Percentiles rank a stretch among this genome's conserved stretches.
Evolutionary conservation across 805 yeast genomes (phyloP).

Genomic region (Cyberlindnera americana): DNA sequence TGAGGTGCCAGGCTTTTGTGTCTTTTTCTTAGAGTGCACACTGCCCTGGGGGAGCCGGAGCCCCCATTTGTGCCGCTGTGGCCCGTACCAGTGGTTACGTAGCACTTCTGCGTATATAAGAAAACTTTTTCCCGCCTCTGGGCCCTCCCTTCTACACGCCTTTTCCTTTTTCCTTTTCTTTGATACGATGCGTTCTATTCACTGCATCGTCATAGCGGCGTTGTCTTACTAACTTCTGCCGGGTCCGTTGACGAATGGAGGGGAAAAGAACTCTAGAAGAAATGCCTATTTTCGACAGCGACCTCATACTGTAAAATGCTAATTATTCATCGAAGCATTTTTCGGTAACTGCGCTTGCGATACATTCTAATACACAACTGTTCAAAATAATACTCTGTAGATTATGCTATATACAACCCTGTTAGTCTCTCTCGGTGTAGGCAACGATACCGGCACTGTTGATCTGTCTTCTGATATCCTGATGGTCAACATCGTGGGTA

Average conservation of each 20-base stretch:
- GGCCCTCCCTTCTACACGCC: background rate
- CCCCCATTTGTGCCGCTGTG: background rate
- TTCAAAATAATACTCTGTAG: too few species aligned
- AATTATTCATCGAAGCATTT: constrained; percentile 18
- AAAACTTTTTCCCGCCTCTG: background rate
- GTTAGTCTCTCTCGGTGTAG: constrained; percentile 23
- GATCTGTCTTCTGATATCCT: constrained; percentile 78
- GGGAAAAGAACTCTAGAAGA: constrained; percentile 42
- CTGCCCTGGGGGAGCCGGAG: too few species aligned
- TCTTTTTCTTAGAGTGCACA: too few species aligned
- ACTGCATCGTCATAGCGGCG: constrained; percentile 37
- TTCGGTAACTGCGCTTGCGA: constrained; percentile 41
- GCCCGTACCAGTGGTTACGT: constrained; percentile 4
- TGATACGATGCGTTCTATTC: constrained; percentile 44
- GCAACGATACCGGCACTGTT: constrained; percentile 71
- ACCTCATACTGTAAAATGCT: constrained; percentile 35
- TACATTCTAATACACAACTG: constrained; percentile 19
- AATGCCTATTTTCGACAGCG: constrained; percentile 28
- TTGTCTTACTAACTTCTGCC: constrained; percentile 4
- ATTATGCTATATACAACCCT: too few species aligned
- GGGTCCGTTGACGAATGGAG: constrained; percentile 37
- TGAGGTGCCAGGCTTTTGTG: too few species aligned
- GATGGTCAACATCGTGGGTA: constrained; percentile 96
- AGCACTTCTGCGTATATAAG: constrained; percentile 1
- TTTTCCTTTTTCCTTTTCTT: constrained; percentile 20